A percentile compares a stretch with the other conserved stretches of the same genome.
Evolutionary conservation across 495 filamentous ascomycete species (phyloP).

Genomic region (Platismatia glauca): DNA sequence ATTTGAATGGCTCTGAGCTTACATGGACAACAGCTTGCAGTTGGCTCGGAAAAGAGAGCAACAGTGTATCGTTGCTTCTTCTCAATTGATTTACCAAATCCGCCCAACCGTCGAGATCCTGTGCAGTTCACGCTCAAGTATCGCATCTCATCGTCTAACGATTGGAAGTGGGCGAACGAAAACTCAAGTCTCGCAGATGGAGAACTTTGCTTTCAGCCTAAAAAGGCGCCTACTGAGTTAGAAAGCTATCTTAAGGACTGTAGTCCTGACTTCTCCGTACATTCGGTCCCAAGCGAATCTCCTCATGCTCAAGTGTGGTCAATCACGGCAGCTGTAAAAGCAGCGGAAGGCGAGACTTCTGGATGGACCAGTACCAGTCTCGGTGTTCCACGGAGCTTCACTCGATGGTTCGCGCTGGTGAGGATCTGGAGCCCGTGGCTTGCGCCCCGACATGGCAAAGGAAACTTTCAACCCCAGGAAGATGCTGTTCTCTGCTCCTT

Average conservation of each 20-base stretch:
- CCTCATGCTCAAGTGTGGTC: constrained; percentile 66
- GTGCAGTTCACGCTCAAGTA: constrained; percentile 71
- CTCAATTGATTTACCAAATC: constrained; percentile 26
- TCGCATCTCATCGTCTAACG: constrained; percentile 41
- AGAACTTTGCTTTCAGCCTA: constrained; percentile 42
- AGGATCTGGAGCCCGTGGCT: constrained; percentile 80
- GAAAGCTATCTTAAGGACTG: constrained; percentile 51
- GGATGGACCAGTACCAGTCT: constrained; percentile 47
- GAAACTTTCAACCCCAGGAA: constrained; percentile 54
- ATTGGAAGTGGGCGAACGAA: constrained; percentile 72
- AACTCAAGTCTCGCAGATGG: constrained; percentile 53
- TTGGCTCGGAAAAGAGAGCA: constrained; percentile 15
- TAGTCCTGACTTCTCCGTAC: constrained; percentile 49
- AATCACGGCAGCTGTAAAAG: constrained; percentile 46
- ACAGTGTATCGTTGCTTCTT: constrained; percentile 33
- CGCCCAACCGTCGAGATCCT: constrained; percentile 29
- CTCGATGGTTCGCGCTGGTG: constrained; percentile 67
- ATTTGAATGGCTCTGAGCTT: constrained; percentile 33
- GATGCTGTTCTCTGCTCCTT: constrained; percentile 79
- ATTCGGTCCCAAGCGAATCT: constrained; percentile 52
- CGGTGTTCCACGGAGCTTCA: constrained; percentile 50
- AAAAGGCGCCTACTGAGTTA: constrained; percentile 39
- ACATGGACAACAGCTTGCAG: constrained; percentile 32
- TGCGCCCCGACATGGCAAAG: constrained; percentile 72
- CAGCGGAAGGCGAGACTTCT: constrained; percentile 48